phyloP scores from a whole-genome alignment of 495 filamentous ascomycete species.

The Apiosordaria backusii region DNA sequence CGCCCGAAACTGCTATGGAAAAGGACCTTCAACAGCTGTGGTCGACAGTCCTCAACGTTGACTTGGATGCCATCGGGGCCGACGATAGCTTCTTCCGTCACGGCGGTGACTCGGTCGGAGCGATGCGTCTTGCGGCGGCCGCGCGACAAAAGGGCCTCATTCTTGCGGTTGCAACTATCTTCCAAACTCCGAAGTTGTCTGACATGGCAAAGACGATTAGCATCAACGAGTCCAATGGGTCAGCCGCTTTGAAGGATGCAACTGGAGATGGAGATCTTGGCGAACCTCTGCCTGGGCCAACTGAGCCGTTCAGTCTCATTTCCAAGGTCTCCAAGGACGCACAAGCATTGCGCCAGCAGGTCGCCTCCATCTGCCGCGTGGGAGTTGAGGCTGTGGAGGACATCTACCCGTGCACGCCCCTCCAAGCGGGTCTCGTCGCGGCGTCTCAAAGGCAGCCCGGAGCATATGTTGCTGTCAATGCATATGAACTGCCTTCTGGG shows the following conservation, averaged over 20 bases:
- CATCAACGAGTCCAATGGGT: neutral
- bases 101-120: conserved; percentile 67
- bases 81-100: conserved; percentile 60
- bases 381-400: conserved; percentile 39
- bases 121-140: conserved; percentile 63
- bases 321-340: neutral
- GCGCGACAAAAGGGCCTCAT: conserved; percentile 47
- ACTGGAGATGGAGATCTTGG: neutral
- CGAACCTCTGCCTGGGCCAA: conserved; percentile 9
- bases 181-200: conserved; percentile 46
- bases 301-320: conserved; percentile 19
- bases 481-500: conserved; percentile 43
- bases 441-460: conserved; percentile 43
- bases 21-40: conserved; percentile 32
- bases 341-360: conserved; percentile 9
- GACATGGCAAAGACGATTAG: conserved; percentile 37
- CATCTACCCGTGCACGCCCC: conserved; percentile 59
- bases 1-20: conserved; percentile 24
- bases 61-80: conserved; percentile 39
- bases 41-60: conserved; percentile 27
- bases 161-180: conserved; percentile 53
- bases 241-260: neutral
- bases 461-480: conserved; percentile 50
- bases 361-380: conserved; percentile 24
- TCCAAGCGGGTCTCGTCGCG: conserved; percentile 60